These are phyloP conservation scores for Tilletia indica DNA, from an alignment of 1,284 basidiomycete genomes.

Conservation along the genomic window DNA sequence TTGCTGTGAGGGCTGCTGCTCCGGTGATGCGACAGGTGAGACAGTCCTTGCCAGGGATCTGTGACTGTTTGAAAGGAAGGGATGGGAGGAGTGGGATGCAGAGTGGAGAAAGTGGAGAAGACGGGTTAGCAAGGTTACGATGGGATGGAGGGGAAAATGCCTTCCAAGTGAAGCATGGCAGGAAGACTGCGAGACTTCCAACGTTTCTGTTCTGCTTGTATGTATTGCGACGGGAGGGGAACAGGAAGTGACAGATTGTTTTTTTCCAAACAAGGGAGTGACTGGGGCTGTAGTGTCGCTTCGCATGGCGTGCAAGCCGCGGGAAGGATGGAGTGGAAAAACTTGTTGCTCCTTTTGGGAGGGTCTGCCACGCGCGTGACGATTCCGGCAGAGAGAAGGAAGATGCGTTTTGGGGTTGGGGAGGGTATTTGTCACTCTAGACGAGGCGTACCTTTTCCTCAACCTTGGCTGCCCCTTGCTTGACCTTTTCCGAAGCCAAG, in stretches of 20 bases:
- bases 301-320: not conserved
- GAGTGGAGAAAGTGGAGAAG: not conserved
- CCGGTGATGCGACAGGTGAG: slow-evolving; percentile 47
- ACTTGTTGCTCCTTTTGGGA: no score
- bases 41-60: slow-evolving; percentile 31
- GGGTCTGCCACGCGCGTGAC: no score
- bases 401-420: not conserved
- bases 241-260: not conserved
- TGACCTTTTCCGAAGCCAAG: slow-evolving; percentile 31
- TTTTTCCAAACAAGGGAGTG: slow-evolving; percentile 16
- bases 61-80: not conserved
- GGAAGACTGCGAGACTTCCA: no score
- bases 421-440: slow-evolving; percentile 22
- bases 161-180: not conserved
- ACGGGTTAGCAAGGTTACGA: not conserved
- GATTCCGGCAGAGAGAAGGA: not conserved
- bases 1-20: slow-evolving; percentile 40
- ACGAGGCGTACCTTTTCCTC: slow-evolving; percentile 49
- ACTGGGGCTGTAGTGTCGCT: not conserved
- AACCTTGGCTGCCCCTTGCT: slow-evolving; percentile 36
- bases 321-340: no score
- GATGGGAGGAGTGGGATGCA: not conserved
- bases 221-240: no score
- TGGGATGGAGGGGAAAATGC: no score
- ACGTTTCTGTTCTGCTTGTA: no score